Evolutionary conservation across 1,139 yeast genomes (phyloP).

Genomic region (Meyerozyma sp.): DNA sequence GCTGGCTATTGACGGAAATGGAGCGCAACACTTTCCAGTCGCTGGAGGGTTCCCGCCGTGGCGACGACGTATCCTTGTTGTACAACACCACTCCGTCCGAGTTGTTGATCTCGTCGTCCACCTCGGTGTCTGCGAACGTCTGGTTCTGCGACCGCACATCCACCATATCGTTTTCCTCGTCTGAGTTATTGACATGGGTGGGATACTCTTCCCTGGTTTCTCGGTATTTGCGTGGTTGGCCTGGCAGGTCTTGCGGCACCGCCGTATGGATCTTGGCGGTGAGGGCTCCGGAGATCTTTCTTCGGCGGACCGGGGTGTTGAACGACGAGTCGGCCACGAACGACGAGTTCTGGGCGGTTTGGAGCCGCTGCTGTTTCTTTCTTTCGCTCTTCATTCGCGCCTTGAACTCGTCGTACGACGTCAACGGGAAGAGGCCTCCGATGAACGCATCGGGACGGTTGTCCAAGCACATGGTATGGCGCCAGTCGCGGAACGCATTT

Average conservation of each 20-base stretch:
- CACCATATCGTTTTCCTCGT: slow-evolving; percentile 25
- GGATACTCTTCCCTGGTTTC: slow-evolving; percentile 16
- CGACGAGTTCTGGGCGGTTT: slow-evolving; percentile 18
- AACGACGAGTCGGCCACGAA: slow-evolving; percentile 41
- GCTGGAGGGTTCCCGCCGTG: slow-evolving; percentile 18
- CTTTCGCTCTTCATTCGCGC: slow-evolving; percentile 40
- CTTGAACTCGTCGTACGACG: slow-evolving; percentile 51
- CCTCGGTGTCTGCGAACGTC: slow-evolving; percentile 8
- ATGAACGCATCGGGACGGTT: slow-evolving; percentile 64
- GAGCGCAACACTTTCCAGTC: slow-evolving; percentile 42
- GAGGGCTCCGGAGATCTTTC: slow-evolving; percentile 64
- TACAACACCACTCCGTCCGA: slow-evolving; percentile 11
- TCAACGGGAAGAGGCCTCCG: slow-evolving; percentile 73
- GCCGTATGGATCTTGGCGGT: slow-evolving; percentile 67
- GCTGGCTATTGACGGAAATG: slow-evolving; percentile 30
- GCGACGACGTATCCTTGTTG: slow-evolving; percentile 13
- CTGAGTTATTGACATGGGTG: slow-evolving; percentile 30
- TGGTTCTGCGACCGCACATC: slow-evolving; percentile 10
- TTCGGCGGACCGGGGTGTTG: slow-evolving; percentile 69
- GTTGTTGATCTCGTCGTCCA: slow-evolving; percentile 10
- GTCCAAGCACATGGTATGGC: slow-evolving; percentile 84
- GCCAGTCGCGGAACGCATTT: slow-evolving; percentile 94
- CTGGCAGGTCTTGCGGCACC: slow-evolving; percentile 90
- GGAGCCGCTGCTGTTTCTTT: slow-evolving; percentile 36
- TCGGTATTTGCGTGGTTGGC: slow-evolving; percentile 84